These are phyloP conservation scores for Aspergillus eucalypticola DNA, from an alignment of 2,329 filamentous ascomycete species.

Conservation along the genomic window DNA sequence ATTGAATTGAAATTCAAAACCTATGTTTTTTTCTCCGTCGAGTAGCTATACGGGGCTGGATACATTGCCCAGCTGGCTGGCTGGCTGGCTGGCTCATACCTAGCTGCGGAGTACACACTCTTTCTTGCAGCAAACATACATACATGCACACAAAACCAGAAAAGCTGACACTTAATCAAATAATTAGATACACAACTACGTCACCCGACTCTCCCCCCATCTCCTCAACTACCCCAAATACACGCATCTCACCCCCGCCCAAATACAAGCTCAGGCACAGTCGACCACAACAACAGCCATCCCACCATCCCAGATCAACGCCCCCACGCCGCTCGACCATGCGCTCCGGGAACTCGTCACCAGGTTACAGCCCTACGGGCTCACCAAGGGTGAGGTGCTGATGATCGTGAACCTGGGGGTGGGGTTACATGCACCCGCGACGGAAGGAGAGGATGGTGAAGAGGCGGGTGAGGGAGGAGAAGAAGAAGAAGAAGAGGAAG, in stretches of 20 bases:
- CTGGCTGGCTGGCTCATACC: too few relatives aligned
- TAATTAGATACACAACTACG: conserved; percentile 45
- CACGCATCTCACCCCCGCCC: conserved; percentile 20
- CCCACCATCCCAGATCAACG: conserved; percentile 13
- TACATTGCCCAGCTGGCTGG: neutral
- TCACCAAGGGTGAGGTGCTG: conserved; percentile 50
- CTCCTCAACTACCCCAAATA: conserved; percentile 41
- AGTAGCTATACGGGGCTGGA: neutral
- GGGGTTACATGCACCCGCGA: conserved; percentile 27
- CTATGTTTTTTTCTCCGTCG: neutral
- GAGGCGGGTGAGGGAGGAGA: conserved; percentile 12
- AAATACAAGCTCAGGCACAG: neutral
- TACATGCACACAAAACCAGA: too few relatives aligned
- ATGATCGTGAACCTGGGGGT: conserved; percentile 50
- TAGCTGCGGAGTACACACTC: neutral
- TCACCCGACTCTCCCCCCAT: conserved; percentile 42
- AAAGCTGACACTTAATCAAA: too few relatives aligned
- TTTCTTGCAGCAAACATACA: neutral
- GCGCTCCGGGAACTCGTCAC: conserved; percentile 41
- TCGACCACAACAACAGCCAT: neutral
- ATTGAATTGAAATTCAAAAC: neutral
- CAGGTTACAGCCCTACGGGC: conserved; percentile 40
- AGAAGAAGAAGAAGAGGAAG: conserved; percentile 1
- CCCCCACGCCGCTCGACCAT: conserved; percentile 37
- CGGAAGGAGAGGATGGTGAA: conserved; percentile 23